Conservation (phyloP, 768 basidiomycete genomes). For the Calocera cornea region DNA sequence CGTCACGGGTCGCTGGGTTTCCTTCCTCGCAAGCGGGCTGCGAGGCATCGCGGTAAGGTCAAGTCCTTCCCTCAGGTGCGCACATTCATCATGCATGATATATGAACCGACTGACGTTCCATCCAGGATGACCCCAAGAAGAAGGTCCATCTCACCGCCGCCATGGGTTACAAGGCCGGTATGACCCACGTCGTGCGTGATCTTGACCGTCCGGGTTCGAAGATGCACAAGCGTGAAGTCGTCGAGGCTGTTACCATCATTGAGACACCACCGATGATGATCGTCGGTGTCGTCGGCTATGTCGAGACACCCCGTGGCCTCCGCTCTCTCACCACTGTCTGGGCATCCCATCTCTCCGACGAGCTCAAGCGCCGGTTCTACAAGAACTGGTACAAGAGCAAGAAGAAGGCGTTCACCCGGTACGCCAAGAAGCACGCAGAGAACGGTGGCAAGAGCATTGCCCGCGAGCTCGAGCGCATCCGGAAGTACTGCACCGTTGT, state of each 20-base stretch:
- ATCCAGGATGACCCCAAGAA: slow-evolving; percentile 96
- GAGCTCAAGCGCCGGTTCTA: slow-evolving; percentile 98
- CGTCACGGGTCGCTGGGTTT: slow-evolving; percentile 97
- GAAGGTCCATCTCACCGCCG: slow-evolving; percentile 93
- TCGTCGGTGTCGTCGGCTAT: slow-evolving; percentile 97
- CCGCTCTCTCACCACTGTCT: slow-evolving; percentile 93
- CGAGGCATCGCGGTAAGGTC: slow-evolving; percentile 96
- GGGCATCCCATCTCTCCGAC: slow-evolving; percentile 94
- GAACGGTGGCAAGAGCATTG: slow-evolving; percentile 78
- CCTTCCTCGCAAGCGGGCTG: slow-evolving; percentile 90
- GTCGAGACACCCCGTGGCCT: slow-evolving; percentile 99
- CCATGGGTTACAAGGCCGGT: slow-evolving; percentile 99
- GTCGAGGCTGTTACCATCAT: slow-evolving; percentile 94
- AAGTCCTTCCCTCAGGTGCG: slow-evolving; percentile 97
- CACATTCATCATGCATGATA: not conserved
- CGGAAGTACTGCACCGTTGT: slow-evolving; percentile 99
- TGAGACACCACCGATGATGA: slow-evolving; percentile 92
- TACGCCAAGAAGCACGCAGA: slow-evolving; percentile 99
- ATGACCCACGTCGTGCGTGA: slow-evolving; percentile 99
- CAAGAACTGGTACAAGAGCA: slow-evolving; percentile 99
- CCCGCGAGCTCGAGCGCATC: slow-evolving; percentile 96
- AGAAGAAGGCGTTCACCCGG: slow-evolving; percentile 99
- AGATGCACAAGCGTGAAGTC: slow-evolving; percentile 99
- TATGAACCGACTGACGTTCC: not conserved
- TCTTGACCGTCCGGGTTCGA: slow-evolving; percentile 97